Percentiles rank a stretch among this genome's conserved stretches.
Evolutionary conservation across 139 green algal species (phyloP).

Genomic region (Trebouxia sp.): DNA sequence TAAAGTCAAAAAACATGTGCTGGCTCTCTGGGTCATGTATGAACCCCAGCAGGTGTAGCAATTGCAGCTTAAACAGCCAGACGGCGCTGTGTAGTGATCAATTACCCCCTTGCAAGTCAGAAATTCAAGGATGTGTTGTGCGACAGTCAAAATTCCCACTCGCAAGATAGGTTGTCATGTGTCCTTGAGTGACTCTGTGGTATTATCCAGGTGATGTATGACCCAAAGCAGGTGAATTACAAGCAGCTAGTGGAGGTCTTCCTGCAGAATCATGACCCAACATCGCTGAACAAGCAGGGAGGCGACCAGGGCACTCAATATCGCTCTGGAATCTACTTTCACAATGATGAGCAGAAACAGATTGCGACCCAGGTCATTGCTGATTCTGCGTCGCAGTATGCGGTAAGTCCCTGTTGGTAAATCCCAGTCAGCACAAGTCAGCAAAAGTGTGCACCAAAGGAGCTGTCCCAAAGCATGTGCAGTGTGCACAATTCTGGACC

Average conservation of each 20-base stretch:
- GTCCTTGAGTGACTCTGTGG: background rate
- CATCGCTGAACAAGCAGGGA: conserved; percentile 74
- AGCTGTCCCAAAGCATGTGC: too few relatives aligned
- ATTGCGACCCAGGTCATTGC: conserved; percentile 40
- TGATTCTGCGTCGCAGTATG: background rate
- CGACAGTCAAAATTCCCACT: background rate
- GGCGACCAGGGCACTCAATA: conserved; percentile 83
- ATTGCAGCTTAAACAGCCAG: too few relatives aligned
- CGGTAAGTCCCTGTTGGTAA: background rate
- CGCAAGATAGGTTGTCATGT: background rate
- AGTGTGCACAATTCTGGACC: too few relatives aligned
- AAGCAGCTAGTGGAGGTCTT: conserved; percentile 77
- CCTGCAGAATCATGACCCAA: conserved; percentile 78
- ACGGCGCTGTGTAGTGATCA: background rate
- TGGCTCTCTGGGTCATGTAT: too few relatives aligned
- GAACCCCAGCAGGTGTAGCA: too few relatives aligned
- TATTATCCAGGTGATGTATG: conserved; percentile 67
- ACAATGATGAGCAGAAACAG: conserved; percentile 56
- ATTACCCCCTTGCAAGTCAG: background rate
- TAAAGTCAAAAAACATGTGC: too few relatives aligned
- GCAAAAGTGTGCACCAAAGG: background rate
- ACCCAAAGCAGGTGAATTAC: conserved; percentile 61
- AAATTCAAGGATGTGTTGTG: too few relatives aligned
- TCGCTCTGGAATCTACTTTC: conserved; percentile 74
- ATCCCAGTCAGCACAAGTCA: background rate